A percentile compares a stretch with the other conserved stretches of the same genome.
Evolutionary conservation across 163 green algal genomes (phyloP).

Genomic region (Picocystis sp.): DNA sequence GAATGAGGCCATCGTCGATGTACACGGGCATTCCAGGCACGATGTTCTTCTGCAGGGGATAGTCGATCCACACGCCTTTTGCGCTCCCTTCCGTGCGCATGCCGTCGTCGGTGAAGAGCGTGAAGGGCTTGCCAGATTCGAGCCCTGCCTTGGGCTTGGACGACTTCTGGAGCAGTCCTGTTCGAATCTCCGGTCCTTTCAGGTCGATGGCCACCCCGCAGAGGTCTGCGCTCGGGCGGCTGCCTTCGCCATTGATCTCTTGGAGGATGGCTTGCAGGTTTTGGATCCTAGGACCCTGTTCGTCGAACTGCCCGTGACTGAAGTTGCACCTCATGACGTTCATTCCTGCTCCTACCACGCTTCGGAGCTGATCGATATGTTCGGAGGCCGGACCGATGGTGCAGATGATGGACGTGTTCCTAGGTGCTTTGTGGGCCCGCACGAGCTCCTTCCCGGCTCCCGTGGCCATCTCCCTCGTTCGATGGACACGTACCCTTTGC

Average conservation of each 20-base stretch:
- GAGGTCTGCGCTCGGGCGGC: no score
- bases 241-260: slow-evolving; percentile 5
- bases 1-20: slow-evolving; percentile 10
- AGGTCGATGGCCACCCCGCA: slow-evolving; percentile 10
- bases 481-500: no score
- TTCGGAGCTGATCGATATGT: slow-evolving; percentile 24
- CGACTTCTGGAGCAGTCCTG: slow-evolving; percentile 1
- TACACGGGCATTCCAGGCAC: slow-evolving; percentile 4
- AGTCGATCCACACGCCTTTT: slow-evolving; percentile 9
- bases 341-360: slow-evolving; percentile 7
- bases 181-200: slow-evolving; percentile 11
- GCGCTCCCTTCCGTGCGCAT: slow-evolving; percentile 33
- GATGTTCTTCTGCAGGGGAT: not conserved
- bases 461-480: no score
- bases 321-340: slow-evolving; percentile 11
- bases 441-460: no score
- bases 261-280: slow-evolving; percentile 6
- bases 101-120: slow-evolving; percentile 8
- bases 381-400: slow-evolving; percentile 40
- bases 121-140: slow-evolving; percentile 15
- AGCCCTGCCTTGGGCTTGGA: slow-evolving; percentile 23
- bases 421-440: no score
- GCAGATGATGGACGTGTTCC: slow-evolving; percentile 55
- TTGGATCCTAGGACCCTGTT: slow-evolving; percentile 3
- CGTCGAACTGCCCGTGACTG: slow-evolving; percentile 5